These are phyloP conservation scores for Dictyostelium purpureum DNA, from an alignment of 78 protist species.

Conservation along the genomic window DNA sequence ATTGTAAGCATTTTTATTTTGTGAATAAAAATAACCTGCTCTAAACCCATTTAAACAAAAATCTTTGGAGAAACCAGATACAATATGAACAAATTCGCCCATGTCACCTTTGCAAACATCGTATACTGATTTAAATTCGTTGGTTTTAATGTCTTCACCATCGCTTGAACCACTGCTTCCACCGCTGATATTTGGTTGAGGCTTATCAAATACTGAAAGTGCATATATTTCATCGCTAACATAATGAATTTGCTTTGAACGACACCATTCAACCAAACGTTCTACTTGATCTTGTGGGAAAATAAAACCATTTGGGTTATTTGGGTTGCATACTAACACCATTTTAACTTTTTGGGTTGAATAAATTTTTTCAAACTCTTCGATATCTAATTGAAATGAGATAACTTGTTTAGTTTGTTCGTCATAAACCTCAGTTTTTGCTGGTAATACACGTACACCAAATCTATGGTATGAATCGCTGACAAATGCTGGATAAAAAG, in stretches of 20 bases:
- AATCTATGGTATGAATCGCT: constrained; percentile 12
- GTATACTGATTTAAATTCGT: constrained; percentile 1
- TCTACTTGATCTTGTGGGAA: background rate
- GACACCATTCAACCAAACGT: background rate
- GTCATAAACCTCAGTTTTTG: background rate
- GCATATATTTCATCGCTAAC: constrained; percentile 75
- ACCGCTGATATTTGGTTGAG: background rate
- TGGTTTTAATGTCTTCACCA: background rate
- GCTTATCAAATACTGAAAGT: constrained; percentile 18
- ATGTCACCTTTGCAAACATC: constrained; percentile 20
- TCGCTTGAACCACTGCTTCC: background rate
- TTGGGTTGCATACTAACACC: constrained; percentile 57
- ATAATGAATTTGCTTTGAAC: constrained; percentile 11
- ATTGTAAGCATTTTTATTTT: background rate
- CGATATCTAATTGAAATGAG: background rate
- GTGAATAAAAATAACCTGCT: constrained; percentile 59
- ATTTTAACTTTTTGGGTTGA: background rate
- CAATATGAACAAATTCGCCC: constrained; percentile 51
- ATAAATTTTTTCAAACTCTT: constrained; percentile 4
- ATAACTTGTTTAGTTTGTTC: background rate
- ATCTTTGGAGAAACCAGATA: constrained; percentile 76
- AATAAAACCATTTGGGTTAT: constrained; percentile 66
- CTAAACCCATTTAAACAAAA: constrained; percentile 77
- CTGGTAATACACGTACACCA: constrained; percentile 10
- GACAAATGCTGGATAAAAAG: constrained; percentile 55